Percentiles rank a stretch among this genome's conserved stretches.
Evolutionary conservation across 163 green algal genomes (phyloP).

Genomic region (Prototheca wickerhamii): DNA sequence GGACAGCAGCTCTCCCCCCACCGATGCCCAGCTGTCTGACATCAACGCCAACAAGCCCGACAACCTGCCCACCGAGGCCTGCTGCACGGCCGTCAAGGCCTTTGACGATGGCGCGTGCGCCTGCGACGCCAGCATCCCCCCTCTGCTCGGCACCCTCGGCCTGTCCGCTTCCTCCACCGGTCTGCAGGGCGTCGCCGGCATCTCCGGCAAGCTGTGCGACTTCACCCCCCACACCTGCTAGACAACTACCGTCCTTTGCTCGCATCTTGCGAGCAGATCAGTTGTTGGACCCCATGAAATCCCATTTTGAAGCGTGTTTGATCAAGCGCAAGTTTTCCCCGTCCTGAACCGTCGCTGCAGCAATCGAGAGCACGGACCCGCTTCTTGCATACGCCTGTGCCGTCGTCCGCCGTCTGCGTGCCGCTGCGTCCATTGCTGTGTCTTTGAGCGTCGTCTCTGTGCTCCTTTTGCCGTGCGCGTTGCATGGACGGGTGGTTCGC

Average conservation of each 20-base stretch:
- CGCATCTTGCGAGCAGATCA: not conserved
- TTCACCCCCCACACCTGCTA: not conserved
- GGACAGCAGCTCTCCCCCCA: not conserved
- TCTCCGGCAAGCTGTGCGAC: not conserved
- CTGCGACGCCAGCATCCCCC: conserved; percentile 3
- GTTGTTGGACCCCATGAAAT: not conserved
- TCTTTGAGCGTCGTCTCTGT: too few relatives aligned
- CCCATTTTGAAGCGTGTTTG: too few relatives aligned
- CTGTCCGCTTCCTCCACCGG: not conserved
- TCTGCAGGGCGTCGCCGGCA: not conserved
- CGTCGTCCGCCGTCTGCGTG: too few relatives aligned
- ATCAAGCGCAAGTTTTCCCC: too few relatives aligned
- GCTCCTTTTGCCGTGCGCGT: too few relatives aligned
- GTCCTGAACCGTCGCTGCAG: too few relatives aligned
- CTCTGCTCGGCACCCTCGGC: conserved; percentile 1
- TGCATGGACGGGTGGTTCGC: too few relatives aligned
- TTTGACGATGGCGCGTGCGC: not conserved
- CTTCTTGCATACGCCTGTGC: too few relatives aligned
- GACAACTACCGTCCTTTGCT: not conserved
- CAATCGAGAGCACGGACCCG: too few relatives aligned
- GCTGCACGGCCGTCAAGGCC: conserved; percentile 1
- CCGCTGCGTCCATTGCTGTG: too few relatives aligned
- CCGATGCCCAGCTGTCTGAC: not conserved
- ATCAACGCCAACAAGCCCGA: not conserved
- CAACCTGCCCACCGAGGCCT: not conserved